Conservation (phyloP, 2,329 filamentous ascomycete genomes). For the Fusarium camptoceras region DNA sequence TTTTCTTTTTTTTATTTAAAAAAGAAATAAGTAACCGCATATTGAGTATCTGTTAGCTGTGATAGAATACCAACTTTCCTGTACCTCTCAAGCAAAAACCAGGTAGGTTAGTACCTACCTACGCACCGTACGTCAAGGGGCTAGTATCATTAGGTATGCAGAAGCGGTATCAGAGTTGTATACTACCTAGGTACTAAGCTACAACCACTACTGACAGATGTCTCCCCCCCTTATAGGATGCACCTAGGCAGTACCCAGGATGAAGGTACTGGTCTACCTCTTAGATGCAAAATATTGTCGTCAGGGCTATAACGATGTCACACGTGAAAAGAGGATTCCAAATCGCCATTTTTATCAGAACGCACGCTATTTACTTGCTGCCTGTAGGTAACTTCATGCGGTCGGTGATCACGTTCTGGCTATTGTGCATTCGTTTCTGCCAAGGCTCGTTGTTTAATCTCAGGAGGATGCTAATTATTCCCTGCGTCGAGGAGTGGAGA, state of each 20-base stretch:
- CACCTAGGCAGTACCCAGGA: background rate
- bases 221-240: background rate
- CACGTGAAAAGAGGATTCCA: background rate
- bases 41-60: background rate
- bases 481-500: constrained; percentile 38
- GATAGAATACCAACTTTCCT: background rate
- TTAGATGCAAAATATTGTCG: background rate
- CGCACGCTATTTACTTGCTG: background rate
- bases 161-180: background rate
- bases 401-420: background rate
- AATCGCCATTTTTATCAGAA: background rate
- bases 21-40: no score
- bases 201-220: background rate
- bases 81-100: background rate
- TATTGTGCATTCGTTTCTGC: constrained; percentile 6
- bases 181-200: no score
- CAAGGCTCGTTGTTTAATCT: constrained; percentile 15
- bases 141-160: background rate
- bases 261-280: background rate
- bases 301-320: background rate
- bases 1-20: no score
- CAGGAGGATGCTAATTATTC: constrained; percentile 14
- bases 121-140: no score
- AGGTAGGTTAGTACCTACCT: no score
- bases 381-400: background rate